Evolutionary conservation across 2,329 filamentous ascomycete genomes (phyloP), one percentile per base, ranked within the genome.

Genomic region (Aspergillus ochraceoroseus): DNA sequence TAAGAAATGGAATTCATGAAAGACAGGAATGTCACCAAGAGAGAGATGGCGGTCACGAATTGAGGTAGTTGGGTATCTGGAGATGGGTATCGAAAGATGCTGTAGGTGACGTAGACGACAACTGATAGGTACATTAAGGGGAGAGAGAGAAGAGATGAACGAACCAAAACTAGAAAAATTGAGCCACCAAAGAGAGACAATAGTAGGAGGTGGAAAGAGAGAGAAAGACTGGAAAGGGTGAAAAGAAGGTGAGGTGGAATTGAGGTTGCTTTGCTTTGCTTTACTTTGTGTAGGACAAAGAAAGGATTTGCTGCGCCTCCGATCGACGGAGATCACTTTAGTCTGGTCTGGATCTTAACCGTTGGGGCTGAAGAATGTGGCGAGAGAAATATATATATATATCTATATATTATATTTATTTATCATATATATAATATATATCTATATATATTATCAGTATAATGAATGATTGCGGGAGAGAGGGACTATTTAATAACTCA

Each of bases 171-270:
- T 11, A 13, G 20, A 27, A 38, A 28, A 11, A 37, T 23, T 47
- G 43, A 47, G 47, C 17, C 33, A 32, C 31, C 17, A 29, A 41
- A 43, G 46, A 41, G 36, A 53, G 43, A 32, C 45, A 49, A 39
- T 32, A 36, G 31, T 47, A 31, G 32, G 48, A 43, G 18, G 36
- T 29, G 13, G 25, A 29, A 30, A 28, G n/a, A 32, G 17, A 28
- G 32, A 37, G 45, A 43, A 43, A 41, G 38, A 23, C 37, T 14
- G 28, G 11, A 17, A 20, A 27, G 38, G 12, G 18, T 19, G 23
- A 34, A 46, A 38, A 34, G 28, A 41, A 39, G 36, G 29, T 12
- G 18, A 41, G 17, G 15, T 15, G 30, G 23, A 7, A 26, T 28
- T 32, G 29, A n/a, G n/a, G n/a, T n/a, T n/a, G n/a, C n/a, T n/a